Evolutionary conservation across 352 stramenopile species (phyloP).

Genomic region (Globisporangium takayamanum): DNA sequence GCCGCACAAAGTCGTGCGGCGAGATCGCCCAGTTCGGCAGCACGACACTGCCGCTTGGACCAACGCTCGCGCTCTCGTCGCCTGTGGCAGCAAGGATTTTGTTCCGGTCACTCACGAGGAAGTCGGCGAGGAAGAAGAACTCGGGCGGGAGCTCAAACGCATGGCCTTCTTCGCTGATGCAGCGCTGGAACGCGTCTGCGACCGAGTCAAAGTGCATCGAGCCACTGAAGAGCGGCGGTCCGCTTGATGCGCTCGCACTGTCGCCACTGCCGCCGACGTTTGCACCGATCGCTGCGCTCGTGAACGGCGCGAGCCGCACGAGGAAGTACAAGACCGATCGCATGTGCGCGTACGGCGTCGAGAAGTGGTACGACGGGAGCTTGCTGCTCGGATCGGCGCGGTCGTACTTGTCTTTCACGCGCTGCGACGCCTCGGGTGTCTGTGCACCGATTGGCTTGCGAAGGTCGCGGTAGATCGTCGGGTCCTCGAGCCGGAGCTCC

Average conservation of each 20-base stretch:
- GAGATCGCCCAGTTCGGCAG: constrained; percentile 96
- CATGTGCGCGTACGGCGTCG: constrained; percentile 66
- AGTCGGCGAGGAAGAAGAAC: constrained; percentile 75
- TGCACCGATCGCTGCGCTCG: constrained; percentile 33
- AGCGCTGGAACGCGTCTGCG: constrained; percentile 44
- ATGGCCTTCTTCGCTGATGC: constrained; percentile 45
- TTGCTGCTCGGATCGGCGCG: constrained; percentile 33
- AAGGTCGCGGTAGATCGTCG: constrained; percentile 93
- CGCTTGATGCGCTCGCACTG: background rate
- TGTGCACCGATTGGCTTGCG: constrained; percentile 95
- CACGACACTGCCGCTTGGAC: constrained; percentile 79
- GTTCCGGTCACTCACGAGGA: constrained; percentile 61
- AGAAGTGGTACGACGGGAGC: constrained; percentile 70
- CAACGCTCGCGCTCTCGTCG: constrained; percentile 24
- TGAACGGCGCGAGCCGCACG: constrained; percentile 64
- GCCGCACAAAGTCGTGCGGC: constrained; percentile 94
- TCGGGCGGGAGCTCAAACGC: constrained; percentile 74
- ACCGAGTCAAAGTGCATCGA: constrained; percentile 57
- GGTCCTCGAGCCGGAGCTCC: constrained; percentile 92
- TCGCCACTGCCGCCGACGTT: constrained; percentile 3
- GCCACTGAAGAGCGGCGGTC: too few relatives aligned
- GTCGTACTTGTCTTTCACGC: constrained; percentile 40
- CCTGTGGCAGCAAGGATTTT: constrained; percentile 42
- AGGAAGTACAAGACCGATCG: constrained; percentile 72
- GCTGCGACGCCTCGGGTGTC: constrained; percentile 35